These are phyloP conservation scores for Myxozyma nipponensis DNA, from an alignment of 805 yeast species.

Conservation along the genomic window DNA sequence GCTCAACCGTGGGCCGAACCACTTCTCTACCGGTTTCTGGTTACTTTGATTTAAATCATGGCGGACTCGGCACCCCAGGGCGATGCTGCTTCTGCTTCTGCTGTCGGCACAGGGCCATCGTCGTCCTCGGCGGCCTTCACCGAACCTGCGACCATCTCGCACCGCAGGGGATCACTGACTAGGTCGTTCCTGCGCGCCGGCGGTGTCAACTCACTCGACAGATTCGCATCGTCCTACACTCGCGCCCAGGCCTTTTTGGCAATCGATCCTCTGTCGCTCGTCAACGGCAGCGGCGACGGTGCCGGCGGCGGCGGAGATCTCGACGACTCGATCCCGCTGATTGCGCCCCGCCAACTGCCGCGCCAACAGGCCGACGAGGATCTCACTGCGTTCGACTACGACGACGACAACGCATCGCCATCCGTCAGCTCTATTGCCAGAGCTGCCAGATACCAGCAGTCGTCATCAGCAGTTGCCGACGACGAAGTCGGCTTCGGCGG, in stretches of 20 bases:
- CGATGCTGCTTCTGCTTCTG: no score
- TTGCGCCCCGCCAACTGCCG: background rate
- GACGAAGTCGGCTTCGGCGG: background rate
- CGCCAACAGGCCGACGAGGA: background rate
- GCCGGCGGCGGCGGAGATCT: background rate
- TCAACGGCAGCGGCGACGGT: conserved; percentile 28
- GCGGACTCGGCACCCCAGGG: no score
- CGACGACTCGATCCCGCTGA: background rate
- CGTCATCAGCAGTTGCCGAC: no score
- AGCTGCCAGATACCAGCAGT: no score
- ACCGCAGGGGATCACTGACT: conserved; percentile 18
- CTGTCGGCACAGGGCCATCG: no score
- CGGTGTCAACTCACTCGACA: conserved; percentile 65
- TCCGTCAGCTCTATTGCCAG: no score
- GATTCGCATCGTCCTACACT: conserved; percentile 73
- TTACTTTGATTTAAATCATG: no score
- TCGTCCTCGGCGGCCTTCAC: background rate
- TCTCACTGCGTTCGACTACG: background rate
- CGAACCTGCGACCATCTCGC: background rate
- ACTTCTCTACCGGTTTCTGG: no score
- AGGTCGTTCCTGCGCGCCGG: conserved; percentile 14
- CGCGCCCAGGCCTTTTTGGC: conserved; percentile 74
- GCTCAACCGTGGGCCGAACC: no score
- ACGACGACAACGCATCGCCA: background rate
- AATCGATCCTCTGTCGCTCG: conserved; percentile 51